Conservation (phyloP, 768 basidiomycete species). For the Melanogaster broomeanus region DNA sequence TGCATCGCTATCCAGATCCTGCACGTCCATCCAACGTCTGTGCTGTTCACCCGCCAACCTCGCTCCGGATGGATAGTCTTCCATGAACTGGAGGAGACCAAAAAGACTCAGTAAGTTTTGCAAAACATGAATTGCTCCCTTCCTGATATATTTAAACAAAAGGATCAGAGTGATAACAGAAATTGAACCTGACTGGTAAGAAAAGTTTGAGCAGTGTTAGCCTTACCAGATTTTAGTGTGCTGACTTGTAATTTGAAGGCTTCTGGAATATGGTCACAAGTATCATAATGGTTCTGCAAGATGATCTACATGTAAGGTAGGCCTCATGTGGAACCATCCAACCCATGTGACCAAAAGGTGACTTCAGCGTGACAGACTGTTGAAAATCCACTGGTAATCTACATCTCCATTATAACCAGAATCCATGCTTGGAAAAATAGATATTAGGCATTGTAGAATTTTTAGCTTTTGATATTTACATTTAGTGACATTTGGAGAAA, state of each 20-base stretch:
- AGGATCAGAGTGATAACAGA: conserved; percentile 94
- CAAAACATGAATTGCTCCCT: neutral
- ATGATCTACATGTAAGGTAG: neutral
- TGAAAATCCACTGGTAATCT: no score
- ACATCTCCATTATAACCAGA: no score
- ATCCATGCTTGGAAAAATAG: no score
- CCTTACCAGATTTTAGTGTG: neutral
- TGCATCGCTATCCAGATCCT: conserved; percentile 57
- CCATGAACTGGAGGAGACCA: conserved; percentile 96
- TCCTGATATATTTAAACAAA: conserved; percentile 9
- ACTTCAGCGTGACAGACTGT: no score
- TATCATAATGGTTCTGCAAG: conserved; percentile 38
- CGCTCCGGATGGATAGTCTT: conserved; percentile 92
- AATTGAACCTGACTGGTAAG: conserved; percentile 92
- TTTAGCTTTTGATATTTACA: no score
- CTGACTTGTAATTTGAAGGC: conserved; percentile 32
- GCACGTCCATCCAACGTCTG: conserved; percentile 91
- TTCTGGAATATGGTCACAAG: conserved; percentile 52
- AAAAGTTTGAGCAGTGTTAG: neutral
- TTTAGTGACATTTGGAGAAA: no score
- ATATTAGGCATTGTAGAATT: no score
- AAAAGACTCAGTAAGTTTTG: conserved; percentile 77
- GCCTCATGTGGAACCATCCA: no score
- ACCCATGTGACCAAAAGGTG: no score
- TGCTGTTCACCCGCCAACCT: conserved; percentile 91